These are phyloP conservation scores for Colletotrichum somersetense DNA, from an alignment of 2,329 filamentous ascomycete genomes.

Conservation along the genomic window DNA sequence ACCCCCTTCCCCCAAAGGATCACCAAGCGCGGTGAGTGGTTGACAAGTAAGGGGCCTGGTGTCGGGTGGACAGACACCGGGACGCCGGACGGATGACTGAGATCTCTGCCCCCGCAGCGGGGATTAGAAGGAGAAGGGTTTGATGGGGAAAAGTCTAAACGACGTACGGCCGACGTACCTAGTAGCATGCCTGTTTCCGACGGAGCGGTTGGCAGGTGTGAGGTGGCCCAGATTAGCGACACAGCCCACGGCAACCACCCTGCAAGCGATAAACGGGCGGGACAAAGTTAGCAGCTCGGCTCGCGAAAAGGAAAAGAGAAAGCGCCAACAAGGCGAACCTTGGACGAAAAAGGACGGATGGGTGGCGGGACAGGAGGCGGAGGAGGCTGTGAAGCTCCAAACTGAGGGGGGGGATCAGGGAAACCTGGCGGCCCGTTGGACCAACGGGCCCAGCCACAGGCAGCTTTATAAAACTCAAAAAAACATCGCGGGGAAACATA, in stretches of 20 bases:
- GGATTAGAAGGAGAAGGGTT: neutral
- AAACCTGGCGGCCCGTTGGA: neutral
- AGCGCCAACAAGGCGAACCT: neutral
- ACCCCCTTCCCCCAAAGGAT: too few relatives aligned
- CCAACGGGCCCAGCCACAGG: neutral
- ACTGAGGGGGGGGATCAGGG: neutral
- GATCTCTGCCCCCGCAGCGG: neutral
- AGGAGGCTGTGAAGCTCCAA: neutral
- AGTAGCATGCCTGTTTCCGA: constrained; percentile 4
- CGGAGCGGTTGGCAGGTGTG: neutral
- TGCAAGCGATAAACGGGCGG: neutral
- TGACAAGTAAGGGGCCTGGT: neutral
- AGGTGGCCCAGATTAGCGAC: neutral
- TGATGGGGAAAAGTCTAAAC: neutral
- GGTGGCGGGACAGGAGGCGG: too few relatives aligned
- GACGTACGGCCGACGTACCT: neutral
- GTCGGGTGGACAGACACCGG: constrained; percentile 2
- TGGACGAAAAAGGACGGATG: neutral
- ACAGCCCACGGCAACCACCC: neutral
- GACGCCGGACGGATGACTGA: neutral
- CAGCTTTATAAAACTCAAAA: neutral
- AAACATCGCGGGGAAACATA: too few relatives aligned
- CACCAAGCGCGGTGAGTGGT: neutral
- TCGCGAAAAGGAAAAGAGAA: neutral
- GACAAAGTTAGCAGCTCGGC: neutral